These are phyloP conservation scores for Amylocystis lapponica DNA, from an alignment of 768 basidiomycete genomes.

Conservation along the genomic window DNA sequence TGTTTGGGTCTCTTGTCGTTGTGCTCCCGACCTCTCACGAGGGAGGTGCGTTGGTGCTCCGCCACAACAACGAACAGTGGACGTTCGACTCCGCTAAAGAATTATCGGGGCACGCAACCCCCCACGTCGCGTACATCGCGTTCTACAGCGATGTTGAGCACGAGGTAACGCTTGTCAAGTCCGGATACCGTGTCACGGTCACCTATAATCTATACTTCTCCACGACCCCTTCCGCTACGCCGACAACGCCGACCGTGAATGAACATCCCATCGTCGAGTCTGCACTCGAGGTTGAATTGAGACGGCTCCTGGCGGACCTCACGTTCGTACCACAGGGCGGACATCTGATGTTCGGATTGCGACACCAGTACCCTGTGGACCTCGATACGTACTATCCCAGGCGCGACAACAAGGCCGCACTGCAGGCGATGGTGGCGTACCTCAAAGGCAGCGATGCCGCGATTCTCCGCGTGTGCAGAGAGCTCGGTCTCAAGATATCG, in stretches of 20 bases:
- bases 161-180: conserved; percentile 35
- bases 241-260: too few relatives aligned
- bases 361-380: conserved; percentile 29
- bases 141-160: conserved; percentile 43
- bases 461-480: neutral
- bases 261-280: neutral
- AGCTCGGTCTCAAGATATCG: conserved; percentile 1
- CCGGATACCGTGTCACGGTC: conserved; percentile 39
- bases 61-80: conserved; percentile 1
- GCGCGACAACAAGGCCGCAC: too few relatives aligned
- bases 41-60: conserved; percentile 38
- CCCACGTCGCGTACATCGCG: conserved; percentile 31
- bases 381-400: too few relatives aligned
- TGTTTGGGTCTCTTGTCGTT: conserved; percentile 44
- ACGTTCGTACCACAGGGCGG: conserved; percentile 36
- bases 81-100: conserved; percentile 28
- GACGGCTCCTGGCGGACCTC: conserved; percentile 25
- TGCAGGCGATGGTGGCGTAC: neutral
- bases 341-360: conserved; percentile 34
- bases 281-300: conserved; percentile 11
- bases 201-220: conserved; percentile 35
- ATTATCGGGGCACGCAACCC: conserved; percentile 3
- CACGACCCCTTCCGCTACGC: conserved; percentile 3
- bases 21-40: conserved; percentile 40
- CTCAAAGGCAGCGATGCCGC: conserved; percentile 11